Conservation (phyloP, 441 rosid genomes). For the Gossypium schwendimanii region DNA sequence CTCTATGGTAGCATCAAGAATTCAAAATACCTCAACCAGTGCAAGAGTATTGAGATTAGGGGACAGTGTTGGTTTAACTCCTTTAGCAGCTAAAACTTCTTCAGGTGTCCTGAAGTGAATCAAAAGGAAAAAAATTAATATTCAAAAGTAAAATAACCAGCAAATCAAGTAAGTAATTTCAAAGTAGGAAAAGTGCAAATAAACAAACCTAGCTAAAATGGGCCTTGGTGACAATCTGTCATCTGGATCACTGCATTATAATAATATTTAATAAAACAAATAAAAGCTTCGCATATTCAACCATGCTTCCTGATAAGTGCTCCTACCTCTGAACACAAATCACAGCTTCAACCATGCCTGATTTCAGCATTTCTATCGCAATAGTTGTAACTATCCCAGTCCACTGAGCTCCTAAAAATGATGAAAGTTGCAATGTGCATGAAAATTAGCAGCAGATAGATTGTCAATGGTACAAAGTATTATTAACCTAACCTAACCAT, state of each 20-base stretch:
- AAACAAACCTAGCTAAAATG: slow-evolving; percentile 69
- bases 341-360: slow-evolving; percentile 87
- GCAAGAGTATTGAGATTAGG: slow-evolving; percentile 89
- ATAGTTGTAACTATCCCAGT: slow-evolving; percentile 90
- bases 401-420: slow-evolving; percentile 84
- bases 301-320: slow-evolving; percentile 1
- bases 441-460: slow-evolving; percentile 14
- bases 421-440: slow-evolving; percentile 5
- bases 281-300: background rate
- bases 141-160: slow-evolving; percentile 6
- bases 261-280: slow-evolving; percentile 1
- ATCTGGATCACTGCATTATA: slow-evolving; percentile 62
- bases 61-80: slow-evolving; percentile 88
- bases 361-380: slow-evolving; percentile 83
- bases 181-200: background rate
- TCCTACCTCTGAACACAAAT: slow-evolving; percentile 87
- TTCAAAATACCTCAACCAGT: slow-evolving; percentile 57
- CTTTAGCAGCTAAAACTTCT: slow-evolving; percentile 93
- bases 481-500: background rate
- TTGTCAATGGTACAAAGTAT: background rate
- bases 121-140: slow-evolving; percentile 10
- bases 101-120: slow-evolving; percentile 60
- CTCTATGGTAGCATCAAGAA: background rate
- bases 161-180: background rate
- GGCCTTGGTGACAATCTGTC: slow-evolving; percentile 90